Conservation (phyloP, 164 flowering plant genomes). For the Echeveria elegans region DNA sequence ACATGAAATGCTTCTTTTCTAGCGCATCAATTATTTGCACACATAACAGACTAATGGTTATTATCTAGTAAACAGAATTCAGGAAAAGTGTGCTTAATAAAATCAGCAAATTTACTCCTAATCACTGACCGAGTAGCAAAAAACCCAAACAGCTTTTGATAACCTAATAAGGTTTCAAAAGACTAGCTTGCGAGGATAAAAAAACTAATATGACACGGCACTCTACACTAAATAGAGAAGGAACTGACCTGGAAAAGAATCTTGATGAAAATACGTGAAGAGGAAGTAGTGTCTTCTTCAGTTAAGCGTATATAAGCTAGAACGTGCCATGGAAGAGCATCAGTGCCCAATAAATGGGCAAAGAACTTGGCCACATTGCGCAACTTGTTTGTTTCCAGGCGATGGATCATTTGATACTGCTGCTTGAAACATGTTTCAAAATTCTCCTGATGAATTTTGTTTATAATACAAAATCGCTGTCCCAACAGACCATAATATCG, state of each 20-base stretch:
- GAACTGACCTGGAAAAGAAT: slow-evolving; percentile 71
- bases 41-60: neutral
- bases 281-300: slow-evolving; percentile 95
- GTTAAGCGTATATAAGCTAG: slow-evolving; percentile 81
- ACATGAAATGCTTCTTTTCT: too few relatives aligned
- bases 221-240: neutral
- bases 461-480: slow-evolving; percentile 88
- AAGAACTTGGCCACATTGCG: slow-evolving; percentile 95
- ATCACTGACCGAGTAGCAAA: neutral
- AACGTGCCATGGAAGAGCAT: slow-evolving; percentile 93
- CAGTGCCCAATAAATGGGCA: slow-evolving; percentile 91
- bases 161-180: neutral
- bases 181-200: neutral
- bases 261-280: slow-evolving; percentile 92
- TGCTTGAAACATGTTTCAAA: slow-evolving; percentile 88
- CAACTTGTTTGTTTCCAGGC: slow-evolving; percentile 85
- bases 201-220: neutral
- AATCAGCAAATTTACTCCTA: neutral
- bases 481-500: slow-evolving; percentile 89
- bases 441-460: slow-evolving; percentile 83
- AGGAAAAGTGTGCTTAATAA: neutral
- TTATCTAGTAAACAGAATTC: neutral
- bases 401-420: slow-evolving; percentile 90
- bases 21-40: neutral
- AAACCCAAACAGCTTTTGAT: neutral